Base-by-base conservation (phyloP, 768 basidiomycete species). In the Fistulinella prunicolor region DNA sequence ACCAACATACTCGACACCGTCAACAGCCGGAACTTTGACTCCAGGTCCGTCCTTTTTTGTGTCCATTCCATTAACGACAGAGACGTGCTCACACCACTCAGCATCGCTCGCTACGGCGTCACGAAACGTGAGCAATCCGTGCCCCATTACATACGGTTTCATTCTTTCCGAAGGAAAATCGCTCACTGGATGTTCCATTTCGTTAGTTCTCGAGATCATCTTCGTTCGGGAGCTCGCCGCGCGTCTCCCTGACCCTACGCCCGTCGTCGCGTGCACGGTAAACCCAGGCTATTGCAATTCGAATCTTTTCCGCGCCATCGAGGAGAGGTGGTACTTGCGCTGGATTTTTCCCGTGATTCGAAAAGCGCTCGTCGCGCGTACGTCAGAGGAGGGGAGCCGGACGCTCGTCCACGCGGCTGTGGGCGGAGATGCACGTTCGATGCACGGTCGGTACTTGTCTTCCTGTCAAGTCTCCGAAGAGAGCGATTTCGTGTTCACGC, bases 251-350 rank as follows among this genome's bases (percentile, higher is more conserved):
- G 28, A 43, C 13, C 32, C 53, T 10, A 44, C 52, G 1, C 57
- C 65, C n/a, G 38, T 71, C 10, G 55, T 65, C 1, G 51, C 60
- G 10, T 60, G 57, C 20, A 43, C 60, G 30, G 59, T 66, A 19
- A 55, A 65, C 38, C 67, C 72, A 1, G 70, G 70, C 2, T 64
- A 59, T 42, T 70, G 65, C 29, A 26, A 50, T 28, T 70, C 70
- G 10, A 42, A 42, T 7, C 52, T 72, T 6, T 55, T 53, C 20
- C 61, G 65, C 30, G 52, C 50, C 6, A 14, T 42, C 12, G 52
- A 62, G n/a, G 21, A 24, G 30, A 44, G 22, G n/a, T 41, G 57
- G 46, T 52, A 44, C 32, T 6, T 34, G n/a, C 17, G 42, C 3
- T 53, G 42, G 30, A 2, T 53, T 16, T 19, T 49, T 12, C 22